Conservation (phyloP, 352 stramenopile species). For the Pythium graminicola region DNA sequence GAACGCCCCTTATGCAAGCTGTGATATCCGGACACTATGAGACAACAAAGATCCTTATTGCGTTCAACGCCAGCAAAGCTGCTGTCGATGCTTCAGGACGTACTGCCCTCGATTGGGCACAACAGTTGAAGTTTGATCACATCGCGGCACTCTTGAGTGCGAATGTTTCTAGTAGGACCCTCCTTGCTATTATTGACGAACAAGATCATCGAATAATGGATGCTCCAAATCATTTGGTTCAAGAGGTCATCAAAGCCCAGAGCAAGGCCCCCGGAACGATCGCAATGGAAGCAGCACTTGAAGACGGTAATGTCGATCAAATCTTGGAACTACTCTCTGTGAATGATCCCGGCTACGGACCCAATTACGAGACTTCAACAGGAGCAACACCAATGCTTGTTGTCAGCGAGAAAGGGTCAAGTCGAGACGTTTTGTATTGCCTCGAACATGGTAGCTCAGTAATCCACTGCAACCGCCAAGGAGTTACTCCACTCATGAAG, state of each 20-base stretch:
- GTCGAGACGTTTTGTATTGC: slow-evolving; percentile 30
- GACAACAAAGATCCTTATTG: slow-evolving; percentile 33
- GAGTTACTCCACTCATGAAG: slow-evolving; percentile 39
- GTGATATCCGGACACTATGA: slow-evolving; percentile 35
- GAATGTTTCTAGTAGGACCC: slow-evolving; percentile 11
- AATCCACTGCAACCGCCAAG: slow-evolving; percentile 41
- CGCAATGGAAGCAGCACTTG: slow-evolving; percentile 39
- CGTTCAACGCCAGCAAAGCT: slow-evolving; percentile 31
- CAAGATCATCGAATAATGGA: slow-evolving; percentile 35
- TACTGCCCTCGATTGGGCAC: slow-evolving; percentile 35
- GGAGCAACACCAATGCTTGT: slow-evolving; percentile 45
- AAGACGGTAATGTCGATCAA: slow-evolving; percentile 21
- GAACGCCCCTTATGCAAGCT: slow-evolving; percentile 47
- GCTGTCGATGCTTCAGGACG: slow-evolving; percentile 22
- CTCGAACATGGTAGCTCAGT: slow-evolving; percentile 35
- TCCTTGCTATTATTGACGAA: slow-evolving; percentile 33
- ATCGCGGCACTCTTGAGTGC: slow-evolving; percentile 33
- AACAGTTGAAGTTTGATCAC: slow-evolving; percentile 18
- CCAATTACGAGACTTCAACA: slow-evolving; percentile 39
- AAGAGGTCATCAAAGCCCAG: slow-evolving; percentile 11
- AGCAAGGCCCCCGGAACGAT: slow-evolving; percentile 7
- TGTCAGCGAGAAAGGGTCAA: slow-evolving; percentile 4
- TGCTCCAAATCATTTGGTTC: slow-evolving; percentile 2
- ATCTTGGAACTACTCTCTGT: slow-evolving; percentile 33
- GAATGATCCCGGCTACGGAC: slow-evolving; percentile 29